Evolutionary conservation across 176 grass and related monocot genomes (phyloP), one percentile per base, ranked within the genome.

Genomic region (Tillandsia fasciculata): DNA sequence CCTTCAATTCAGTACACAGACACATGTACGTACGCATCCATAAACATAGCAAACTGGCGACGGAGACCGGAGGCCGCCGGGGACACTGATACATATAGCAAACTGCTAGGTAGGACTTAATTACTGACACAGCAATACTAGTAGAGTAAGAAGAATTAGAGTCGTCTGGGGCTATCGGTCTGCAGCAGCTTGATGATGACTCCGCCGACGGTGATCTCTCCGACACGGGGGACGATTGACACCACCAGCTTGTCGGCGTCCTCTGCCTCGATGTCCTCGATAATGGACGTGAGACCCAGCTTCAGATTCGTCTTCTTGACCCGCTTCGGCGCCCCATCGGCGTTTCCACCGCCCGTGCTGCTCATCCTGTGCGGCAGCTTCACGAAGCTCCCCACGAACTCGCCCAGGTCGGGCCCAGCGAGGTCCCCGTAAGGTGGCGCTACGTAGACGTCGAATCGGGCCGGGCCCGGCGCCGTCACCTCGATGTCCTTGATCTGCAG

Each of bases 391-490:
- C 73, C 73, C 8, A 4, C 63, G 24, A 75, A 75, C 18, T 66
- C 73, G 9, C 73, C 63, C 3, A 33, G 29, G 49, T 66, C 73
- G 2, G 61, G 63, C 14, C 63, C 63, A 47, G 71, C 63, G 12
- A 53, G 49, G 18, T 52, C 23, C 2, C 73, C 81, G 29, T 83
- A 82, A 1, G 80, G 73, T 3, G 29, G 24, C 1, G 74, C 64
- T 1, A 83, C 10, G 49, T 64, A 78, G 14, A 83, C 81, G 18
- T 83, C 69, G 74, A 83, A 83, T 48, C 74, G 70, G 9, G 81
- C 63, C 0, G 74, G 53, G 26, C 52, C 81, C 1, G 48, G 14
- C 14, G 68, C 54, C 1, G 20, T 13, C 12, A 72, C 80, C 0
- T 51, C 52, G 52, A 83, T 83, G 74, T 52, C 69, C 17, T 67